Conservation (phyloP, 257 asterid genomes). For the Solanum corneliomulleri region DNA sequence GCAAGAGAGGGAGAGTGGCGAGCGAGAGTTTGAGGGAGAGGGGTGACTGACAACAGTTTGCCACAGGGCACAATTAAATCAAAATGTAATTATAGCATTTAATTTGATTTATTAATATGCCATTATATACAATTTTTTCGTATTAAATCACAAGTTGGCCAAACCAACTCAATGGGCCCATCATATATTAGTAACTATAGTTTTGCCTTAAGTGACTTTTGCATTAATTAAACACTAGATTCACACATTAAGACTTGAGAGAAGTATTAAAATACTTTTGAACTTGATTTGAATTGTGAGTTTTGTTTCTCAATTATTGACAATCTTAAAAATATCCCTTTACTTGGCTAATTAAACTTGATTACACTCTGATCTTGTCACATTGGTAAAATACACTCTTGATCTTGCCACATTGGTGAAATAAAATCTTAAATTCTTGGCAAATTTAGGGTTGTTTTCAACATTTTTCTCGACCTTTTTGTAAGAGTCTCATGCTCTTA, state of each 20-base stretch:
- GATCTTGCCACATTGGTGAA: not conserved
- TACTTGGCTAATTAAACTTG: not conserved
- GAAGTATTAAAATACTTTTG: not conserved
- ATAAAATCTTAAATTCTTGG: too few species aligned
- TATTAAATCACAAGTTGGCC: not conserved
- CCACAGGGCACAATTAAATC: too few species aligned
- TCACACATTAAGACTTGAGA: not conserved
- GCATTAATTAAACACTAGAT: not conserved
- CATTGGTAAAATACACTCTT: not conserved
- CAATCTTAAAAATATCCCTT: not conserved
- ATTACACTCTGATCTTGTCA: not conserved
- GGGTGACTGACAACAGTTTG: too few species aligned
- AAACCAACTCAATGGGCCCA: not conserved
- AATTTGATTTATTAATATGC: too few species aligned
- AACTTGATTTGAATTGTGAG: not conserved
- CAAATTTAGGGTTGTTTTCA: too few species aligned
- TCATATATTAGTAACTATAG: not conserved
- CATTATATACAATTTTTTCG: too few species aligned
- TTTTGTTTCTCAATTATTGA: not conserved
- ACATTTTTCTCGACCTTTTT: not conserved
- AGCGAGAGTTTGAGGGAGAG: too few species aligned
- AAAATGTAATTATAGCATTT: too few species aligned
- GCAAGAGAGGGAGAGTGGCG: too few species aligned
- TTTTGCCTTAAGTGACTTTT: not conserved
- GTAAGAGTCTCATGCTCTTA: not conserved